Base-by-base conservation (phyloP, 495 filamentous ascomycete species). In the Endocarpon pusillum region DNA sequence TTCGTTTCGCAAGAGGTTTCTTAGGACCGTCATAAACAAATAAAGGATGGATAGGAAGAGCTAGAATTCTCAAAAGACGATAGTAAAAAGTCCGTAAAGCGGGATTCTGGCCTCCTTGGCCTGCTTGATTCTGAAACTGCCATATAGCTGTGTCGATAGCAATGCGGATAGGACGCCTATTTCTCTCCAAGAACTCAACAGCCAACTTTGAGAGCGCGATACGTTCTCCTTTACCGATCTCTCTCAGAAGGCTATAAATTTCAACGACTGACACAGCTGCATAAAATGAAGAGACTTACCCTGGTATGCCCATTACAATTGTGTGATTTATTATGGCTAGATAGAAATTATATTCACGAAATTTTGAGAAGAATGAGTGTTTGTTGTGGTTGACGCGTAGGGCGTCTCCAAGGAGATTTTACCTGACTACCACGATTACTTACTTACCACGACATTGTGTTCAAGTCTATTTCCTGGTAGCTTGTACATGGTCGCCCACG, bases 101-200 rank as follows among this genome's bases (percentile, higher is more conserved):
- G 3, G 91, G 89, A 48, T 96, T 94, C 18, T 70, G 71, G 31
- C 91, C 91, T 16, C 89, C 85, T 52, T 77, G 70, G 12, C 80
- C 76, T 5, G 83, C 74, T 42, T 91, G 85, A 5, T 77, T 75
- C 46, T 99, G 89, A 46, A 94, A 96, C 16, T 93, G 75, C 91
- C 91, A 99, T 51, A 99, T 94, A 0, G 84, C 84, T 39, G 89
- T 78, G 50, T 99, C 91, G 33, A 99, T 81, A 14, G 91, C 91
- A 19, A 99, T 62, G 10, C 85, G 74, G 4, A 96, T 61, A 0
- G 89, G 84, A 3, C 75, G 67, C 16, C 69, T 64, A 25, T 67
- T 72, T 21, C 68, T 53, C 41, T 84, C 75, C 38, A 86, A 66
- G 36, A 81, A 74, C 12, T 78, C 64, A 23, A 82, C 64, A 19